phyloP scores from a whole-genome alignment of 192 early-diverging fungal species.

The Jimgerdemannia lactiflua region DNA sequence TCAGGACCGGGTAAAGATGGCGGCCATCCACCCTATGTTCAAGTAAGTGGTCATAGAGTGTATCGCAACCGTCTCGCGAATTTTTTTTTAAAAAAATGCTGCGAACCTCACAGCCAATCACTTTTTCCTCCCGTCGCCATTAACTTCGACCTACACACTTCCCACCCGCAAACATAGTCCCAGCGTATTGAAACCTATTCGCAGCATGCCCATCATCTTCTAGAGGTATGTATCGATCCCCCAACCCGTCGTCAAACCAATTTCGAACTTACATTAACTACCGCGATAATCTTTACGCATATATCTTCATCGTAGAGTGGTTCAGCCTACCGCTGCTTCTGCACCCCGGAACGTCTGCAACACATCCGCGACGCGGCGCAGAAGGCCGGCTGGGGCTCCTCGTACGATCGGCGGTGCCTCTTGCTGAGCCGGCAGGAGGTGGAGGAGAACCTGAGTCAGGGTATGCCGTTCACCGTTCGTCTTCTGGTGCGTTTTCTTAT shows the following conservation, averaged over 20 bases:
- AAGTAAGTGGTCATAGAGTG: slow-evolving; percentile 30
- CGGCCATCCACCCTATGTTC: slow-evolving; percentile 62
- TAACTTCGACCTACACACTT: not conserved
- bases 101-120: not conserved
- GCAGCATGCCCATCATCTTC: slow-evolving; percentile 58
- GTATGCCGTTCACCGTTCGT: slow-evolving; percentile 68
- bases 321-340: slow-evolving; percentile 90
- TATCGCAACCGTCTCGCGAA: no score
- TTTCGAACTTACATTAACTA: no score
- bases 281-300: not conserved
- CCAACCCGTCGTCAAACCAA: no score
- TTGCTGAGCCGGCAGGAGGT: slow-evolving; percentile 65
- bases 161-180: slow-evolving; percentile 46
- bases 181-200: slow-evolving; percentile 72
- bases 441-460: slow-evolving; percentile 51
- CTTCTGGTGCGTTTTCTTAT: slow-evolving; percentile 48
- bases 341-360: slow-evolving; percentile 65
- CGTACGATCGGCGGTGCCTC: slow-evolving; percentile 82
- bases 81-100: no score
- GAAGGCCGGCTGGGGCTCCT: slow-evolving; percentile 50
- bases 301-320: slow-evolving; percentile 33
- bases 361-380: slow-evolving; percentile 50
- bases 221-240: slow-evolving; percentile 39
- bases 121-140: not conserved
- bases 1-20: slow-evolving; percentile 59